phyloP scores from a whole-genome alignment of 371 early-diverging fungal species.

The Mortierella sp. region DNA sequence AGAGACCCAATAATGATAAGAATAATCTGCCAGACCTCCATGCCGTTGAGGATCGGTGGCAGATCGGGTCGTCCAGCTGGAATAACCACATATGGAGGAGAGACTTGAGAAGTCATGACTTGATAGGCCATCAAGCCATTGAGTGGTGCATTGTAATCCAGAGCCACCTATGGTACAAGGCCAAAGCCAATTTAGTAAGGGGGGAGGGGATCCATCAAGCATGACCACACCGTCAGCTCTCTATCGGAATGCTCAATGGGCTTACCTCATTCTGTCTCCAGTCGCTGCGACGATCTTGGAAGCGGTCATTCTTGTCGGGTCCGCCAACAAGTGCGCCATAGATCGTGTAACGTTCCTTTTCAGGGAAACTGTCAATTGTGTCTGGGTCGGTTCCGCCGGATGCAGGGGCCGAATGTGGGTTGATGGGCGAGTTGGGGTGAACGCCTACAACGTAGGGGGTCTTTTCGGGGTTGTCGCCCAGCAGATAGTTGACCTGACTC shows the following conservation, averaged over 20 bases:
- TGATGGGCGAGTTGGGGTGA: slow-evolving; percentile 68
- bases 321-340: slow-evolving; percentile 75
- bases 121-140: slow-evolving; percentile 70
- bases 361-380: slow-evolving; percentile 57
- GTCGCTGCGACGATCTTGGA: slow-evolving; percentile 61
- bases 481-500: slow-evolving; percentile 63
- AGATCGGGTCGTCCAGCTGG: slow-evolving; percentile 50
- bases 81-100: slow-evolving; percentile 65
- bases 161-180: slow-evolving; percentile 57
- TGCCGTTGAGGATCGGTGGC: slow-evolving; percentile 48
- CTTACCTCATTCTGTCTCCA: slow-evolving; percentile 62
- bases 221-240: too few species aligned
- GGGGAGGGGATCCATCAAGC: too few species aligned
- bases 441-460: slow-evolving; percentile 73
- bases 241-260: too few species aligned
- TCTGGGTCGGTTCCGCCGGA: slow-evolving; percentile 63
- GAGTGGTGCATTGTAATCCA: slow-evolving; percentile 76
- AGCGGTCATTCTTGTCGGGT: slow-evolving; percentile 65
- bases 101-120: slow-evolving; percentile 55
- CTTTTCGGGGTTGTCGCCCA: slow-evolving; percentile 67
- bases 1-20: slow-evolving; percentile 43
- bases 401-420: slow-evolving; percentile 74
- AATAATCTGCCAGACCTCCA: slow-evolving; percentile 53
- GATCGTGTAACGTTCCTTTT: slow-evolving; percentile 52
- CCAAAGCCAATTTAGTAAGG: too few species aligned